Evolutionary conservation across 176 grass and related monocot genomes (phyloP).

Genomic region (Areca catechu): DNA sequence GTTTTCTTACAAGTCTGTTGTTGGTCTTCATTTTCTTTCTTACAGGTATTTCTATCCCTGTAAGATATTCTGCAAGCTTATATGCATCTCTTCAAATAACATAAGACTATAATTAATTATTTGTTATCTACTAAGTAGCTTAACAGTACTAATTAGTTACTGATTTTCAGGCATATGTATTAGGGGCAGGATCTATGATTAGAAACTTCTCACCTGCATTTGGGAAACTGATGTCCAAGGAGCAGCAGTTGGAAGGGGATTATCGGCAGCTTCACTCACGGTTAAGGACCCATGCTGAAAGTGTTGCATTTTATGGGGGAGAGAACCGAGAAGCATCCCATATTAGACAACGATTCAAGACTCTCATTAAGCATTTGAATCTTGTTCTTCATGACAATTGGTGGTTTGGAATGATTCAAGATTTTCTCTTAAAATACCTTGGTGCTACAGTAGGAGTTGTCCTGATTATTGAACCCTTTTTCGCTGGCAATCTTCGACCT

Average conservation of each 20-base stretch:
- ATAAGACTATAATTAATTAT: too few relatives aligned
- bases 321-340: slow-evolving; percentile 80
- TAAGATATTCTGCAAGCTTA: too few relatives aligned
- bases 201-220: slow-evolving; percentile 94
- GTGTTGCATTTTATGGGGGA: slow-evolving; percentile 97
- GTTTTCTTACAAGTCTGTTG: not conserved
- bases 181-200: slow-evolving; percentile 79
- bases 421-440: slow-evolving; percentile 96
- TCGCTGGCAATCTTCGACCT: slow-evolving; percentile 81
- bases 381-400: slow-evolving; percentile 86
- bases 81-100: too few relatives aligned
- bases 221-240: slow-evolving; percentile 86
- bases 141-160: slow-evolving; percentile 9
- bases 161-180: slow-evolving; percentile 75
- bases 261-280: slow-evolving; percentile 94
- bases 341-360: slow-evolving; percentile 68
- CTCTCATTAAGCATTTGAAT: slow-evolving; percentile 76
- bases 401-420: slow-evolving; percentile 99
- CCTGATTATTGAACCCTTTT: slow-evolving; percentile 96
- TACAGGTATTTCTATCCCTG: not conserved
- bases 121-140: not conserved
- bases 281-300: slow-evolving; percentile 94
- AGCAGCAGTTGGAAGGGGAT: slow-evolving; percentile 93
- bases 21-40: slow-evolving; percentile 1
- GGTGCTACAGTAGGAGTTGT: slow-evolving; percentile 94